Evolutionary conservation across 1,139 yeast species (phyloP), one percentile per base, ranked within the genome.

Genomic region (Hemisphaericaspora xylanilytica): DNA sequence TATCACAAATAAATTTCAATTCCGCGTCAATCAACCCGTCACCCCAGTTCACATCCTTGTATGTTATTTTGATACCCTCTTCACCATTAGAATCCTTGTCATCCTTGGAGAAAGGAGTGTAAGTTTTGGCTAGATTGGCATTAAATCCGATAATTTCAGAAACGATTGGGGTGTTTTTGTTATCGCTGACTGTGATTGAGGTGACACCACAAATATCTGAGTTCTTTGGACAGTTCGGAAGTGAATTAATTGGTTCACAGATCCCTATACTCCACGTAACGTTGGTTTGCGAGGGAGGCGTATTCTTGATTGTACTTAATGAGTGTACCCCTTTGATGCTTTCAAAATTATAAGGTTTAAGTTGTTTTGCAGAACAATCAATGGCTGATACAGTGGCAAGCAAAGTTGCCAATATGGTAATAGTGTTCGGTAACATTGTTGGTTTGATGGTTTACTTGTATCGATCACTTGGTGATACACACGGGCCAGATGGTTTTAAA

Each of bases 281-380:
- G 37, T 68, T 72, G 2, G 87, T 79, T 32, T 61, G 65, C 5
- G 90, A 75, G 2, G 97, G 97, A 18, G 97, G 97, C 11, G 96
- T 86, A 35, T 73, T 75, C 32, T 59, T 65, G 24, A 67, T 51
- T 4, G 53, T 40, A 7, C 67, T 53, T 13, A 67, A 65, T 3
- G 61, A 49, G 49, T 77, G 75, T 5, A 67, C 55, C 2, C 86
- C 85, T 34, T 68, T 68, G 32, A 81, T 61, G 15, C 64, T 51
- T 39, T 68, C 72, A 47, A 78, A 70, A 40, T 70, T 60, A 50
- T 64, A 66, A 27, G 64, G 63, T 17, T 59, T 58, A 28, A 77
- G 60, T 31, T 69, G 70, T 12, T 65, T 53, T 22, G 59, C 67
- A 2, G 62, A 51, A 52, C 85, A 80, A 51, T 72, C 73, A 44